Conservation (phyloP, 495 filamentous ascomycete genomes). For the Entonaema liquescens region DNA sequence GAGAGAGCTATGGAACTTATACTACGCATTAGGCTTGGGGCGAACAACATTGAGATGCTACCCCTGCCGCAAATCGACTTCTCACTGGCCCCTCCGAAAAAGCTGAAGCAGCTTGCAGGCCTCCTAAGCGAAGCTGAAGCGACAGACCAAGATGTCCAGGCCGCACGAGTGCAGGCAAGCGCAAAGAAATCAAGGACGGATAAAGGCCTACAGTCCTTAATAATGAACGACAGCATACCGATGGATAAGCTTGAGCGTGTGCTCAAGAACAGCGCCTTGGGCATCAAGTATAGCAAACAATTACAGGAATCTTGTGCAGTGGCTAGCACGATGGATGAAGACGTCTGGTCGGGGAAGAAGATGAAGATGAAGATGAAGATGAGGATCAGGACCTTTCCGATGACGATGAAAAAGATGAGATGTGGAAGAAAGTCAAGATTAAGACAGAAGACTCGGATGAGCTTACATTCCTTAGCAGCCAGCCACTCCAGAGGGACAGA, state of each 20-base stretch:
- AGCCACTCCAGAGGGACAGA: neutral
- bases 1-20: conserved; percentile 42
- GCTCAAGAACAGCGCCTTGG: neutral
- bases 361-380: neutral
- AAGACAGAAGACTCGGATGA: neutral
- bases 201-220: neutral
- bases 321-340: neutral
- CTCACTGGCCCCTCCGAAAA: conserved; percentile 2
- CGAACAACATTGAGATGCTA: conserved; percentile 32
- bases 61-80: conserved; percentile 38
- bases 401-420: neutral
- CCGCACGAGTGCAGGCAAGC: neutral
- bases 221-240: neutral
- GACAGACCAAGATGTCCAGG: conserved; percentile 17
- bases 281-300: neutral
- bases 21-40: conserved; percentile 39
- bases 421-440: neutral
- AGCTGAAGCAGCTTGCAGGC: conserved; percentile 4
- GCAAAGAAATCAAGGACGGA: neutral
- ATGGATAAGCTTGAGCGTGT: neutral
- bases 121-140: neutral
- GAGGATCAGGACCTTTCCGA: no score
- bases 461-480: neutral
- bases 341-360: neutral
- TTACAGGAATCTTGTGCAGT: neutral